These are phyloP conservation scores for Plasmodium relictum DNA, from an alignment of 169 alveolate species.

Conservation along the genomic window DNA sequence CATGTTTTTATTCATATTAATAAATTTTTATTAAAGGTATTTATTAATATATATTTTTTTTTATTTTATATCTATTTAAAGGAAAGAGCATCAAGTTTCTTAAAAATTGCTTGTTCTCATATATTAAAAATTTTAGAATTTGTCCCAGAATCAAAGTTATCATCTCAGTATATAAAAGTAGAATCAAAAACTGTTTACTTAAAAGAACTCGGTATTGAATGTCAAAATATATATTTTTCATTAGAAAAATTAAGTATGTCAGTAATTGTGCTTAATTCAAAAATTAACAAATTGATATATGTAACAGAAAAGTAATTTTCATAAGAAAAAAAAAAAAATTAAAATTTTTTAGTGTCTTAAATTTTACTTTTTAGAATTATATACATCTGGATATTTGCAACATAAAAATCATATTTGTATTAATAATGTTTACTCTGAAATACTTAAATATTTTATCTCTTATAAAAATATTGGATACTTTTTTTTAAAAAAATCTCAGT, in stretches of 20 bases:
- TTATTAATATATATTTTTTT: background rate
- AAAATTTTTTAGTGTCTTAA: background rate
- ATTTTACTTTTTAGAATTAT: background rate
- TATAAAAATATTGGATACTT: background rate
- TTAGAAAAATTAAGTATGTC: slow-evolving; percentile 65
- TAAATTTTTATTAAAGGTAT: background rate
- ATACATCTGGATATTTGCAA: background rate
- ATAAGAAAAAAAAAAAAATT: background rate
- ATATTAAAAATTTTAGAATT: slow-evolving; percentile 48
- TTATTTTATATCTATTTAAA: background rate
- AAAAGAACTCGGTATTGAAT: slow-evolving; percentile 57
- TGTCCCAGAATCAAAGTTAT: slow-evolving; percentile 52
- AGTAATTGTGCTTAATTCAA: slow-evolving; percentile 58
- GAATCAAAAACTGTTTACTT: slow-evolving; percentile 55
- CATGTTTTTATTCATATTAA: background rate
- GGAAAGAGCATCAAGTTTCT: slow-evolving; percentile 57
- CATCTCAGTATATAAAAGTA: slow-evolving; percentile 63
- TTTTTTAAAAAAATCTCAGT: background rate
- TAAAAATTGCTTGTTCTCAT: slow-evolving; percentile 62
- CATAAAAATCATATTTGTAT: background rate
- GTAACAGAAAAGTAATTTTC: slow-evolving; percentile 16
- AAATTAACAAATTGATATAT: slow-evolving; percentile 51
- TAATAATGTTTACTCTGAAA: background rate
- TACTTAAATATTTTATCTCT: background rate
- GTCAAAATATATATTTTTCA: slow-evolving; percentile 37